Evolutionary conservation across 495 filamentous ascomycete species (phyloP).

Genomic region (Aspergillus affinis): DNA sequence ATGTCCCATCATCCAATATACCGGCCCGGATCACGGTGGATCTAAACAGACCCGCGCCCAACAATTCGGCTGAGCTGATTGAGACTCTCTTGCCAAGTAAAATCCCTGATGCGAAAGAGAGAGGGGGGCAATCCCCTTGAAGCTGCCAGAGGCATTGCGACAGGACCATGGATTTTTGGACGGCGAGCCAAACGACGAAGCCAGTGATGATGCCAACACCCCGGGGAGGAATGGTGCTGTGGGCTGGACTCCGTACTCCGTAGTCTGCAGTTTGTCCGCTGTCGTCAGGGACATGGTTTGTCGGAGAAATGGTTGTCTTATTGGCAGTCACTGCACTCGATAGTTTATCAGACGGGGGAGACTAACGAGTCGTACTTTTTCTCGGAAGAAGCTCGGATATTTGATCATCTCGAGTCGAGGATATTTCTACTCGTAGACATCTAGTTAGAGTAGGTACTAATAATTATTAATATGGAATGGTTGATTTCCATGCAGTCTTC

Average conservation of each 20-base stretch:
- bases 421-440: background rate
- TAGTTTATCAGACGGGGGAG: background rate
- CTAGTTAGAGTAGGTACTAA: too few relatives aligned
- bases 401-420: background rate
- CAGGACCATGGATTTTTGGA: background rate
- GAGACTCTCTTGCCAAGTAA: background rate
- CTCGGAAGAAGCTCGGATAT: background rate
- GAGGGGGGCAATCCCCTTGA: background rate
- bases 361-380: background rate
- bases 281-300: too few relatives aligned
- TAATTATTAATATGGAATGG: too few relatives aligned
- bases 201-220: background rate
- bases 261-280: too few relatives aligned
- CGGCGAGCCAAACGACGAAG: background rate
- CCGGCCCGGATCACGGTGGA: background rate
- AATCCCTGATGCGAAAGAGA: background rate
- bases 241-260: too few relatives aligned
- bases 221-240: background rate
- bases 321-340: background rate
- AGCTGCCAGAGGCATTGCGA: background rate
- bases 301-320: too few relatives aligned
- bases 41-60: constrained; percentile 1
- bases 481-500: too few relatives aligned
- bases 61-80: background rate
- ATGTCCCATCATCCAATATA: background rate